phyloP scores from a whole-genome alignment of 2,329 filamentous ascomycete genomes.

The Cytospora piceae region DNA sequence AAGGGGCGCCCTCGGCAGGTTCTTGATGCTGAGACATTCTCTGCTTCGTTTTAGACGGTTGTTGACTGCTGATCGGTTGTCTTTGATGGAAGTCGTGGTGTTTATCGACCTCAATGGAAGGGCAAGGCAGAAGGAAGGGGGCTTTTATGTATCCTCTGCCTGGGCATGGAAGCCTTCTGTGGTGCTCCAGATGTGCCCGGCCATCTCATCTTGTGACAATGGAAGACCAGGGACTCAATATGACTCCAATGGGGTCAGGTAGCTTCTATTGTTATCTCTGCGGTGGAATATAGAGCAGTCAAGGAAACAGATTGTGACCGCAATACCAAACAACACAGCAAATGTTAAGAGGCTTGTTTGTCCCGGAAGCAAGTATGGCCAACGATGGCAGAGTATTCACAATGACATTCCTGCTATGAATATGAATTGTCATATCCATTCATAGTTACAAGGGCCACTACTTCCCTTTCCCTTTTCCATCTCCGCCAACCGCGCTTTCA shows the following conservation, averaged over 20 bases:
- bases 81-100: too few species aligned
- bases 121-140: too few species aligned
- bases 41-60: neutral
- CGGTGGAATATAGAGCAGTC: neutral
- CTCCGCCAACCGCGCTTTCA: too few species aligned
- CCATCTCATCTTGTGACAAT: neutral
- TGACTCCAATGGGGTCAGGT: conserved; percentile 7
- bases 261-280: neutral
- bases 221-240: neutral
- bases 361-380: neutral
- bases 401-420: neutral
- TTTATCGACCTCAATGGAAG: neutral
- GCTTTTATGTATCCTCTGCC: neutral
- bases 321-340: neutral
- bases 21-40: neutral
- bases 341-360: neutral
- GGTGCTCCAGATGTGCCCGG: neutral
- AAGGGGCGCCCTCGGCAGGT: neutral
- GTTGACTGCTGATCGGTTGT: neutral
- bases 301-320: neutral
- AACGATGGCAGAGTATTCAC: neutral
- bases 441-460: neutral
- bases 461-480: neutral
- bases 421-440: neutral
- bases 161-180: neutral